Percentiles rank a stretch among this genome's conserved stretches.
These are phyloP conservation scores for Lactarius tabidus DNA, from an alignment of 768 basidiomycete genomes.

Conservation along the genomic window DNA sequence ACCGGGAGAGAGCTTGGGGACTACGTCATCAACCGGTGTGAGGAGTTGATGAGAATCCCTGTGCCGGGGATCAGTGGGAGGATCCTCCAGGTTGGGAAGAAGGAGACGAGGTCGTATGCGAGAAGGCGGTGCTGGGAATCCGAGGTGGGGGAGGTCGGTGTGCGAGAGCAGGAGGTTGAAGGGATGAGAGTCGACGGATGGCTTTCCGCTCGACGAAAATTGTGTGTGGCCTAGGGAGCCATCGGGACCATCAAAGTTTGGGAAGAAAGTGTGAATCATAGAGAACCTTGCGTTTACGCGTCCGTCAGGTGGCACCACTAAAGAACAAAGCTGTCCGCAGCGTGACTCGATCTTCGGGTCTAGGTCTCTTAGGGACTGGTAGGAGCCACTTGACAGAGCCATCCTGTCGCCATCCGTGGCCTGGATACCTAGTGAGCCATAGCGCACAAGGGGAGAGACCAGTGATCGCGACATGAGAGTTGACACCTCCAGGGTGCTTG, in stretches of 20 bases:
- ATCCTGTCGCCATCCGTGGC: slow-evolving; percentile 16
- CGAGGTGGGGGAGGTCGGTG: slow-evolving; percentile 3
- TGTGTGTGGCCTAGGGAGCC: neutral
- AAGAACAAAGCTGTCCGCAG: slow-evolving; percentile 6
- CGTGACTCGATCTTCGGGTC: slow-evolving; percentile 10
- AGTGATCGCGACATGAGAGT: slow-evolving; percentile 15
- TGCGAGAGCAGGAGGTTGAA: neutral
- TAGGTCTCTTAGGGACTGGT: slow-evolving; percentile 4
- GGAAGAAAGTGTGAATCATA: slow-evolving; percentile 11
- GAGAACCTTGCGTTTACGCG: slow-evolving; percentile 7
- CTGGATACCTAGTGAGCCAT: neutral
- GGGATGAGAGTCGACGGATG: neutral
- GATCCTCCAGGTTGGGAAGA: neutral
- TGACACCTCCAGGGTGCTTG: slow-evolving; percentile 19
- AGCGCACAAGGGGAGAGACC: slow-evolving; percentile 11
- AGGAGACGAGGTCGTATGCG: neutral
- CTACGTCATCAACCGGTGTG: neutral
- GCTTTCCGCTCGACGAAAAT: slow-evolving; percentile 1
- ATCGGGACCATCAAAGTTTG: slow-evolving; percentile 9
- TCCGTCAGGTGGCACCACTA: slow-evolving; percentile 4
- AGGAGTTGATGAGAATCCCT: neutral
- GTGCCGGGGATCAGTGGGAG: neutral
- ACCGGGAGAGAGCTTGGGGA: neutral
- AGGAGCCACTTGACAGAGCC: neutral
- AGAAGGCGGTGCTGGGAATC: neutral